These are phyloP conservation scores for Corymbia citriodora DNA, from an alignment of 441 rosid species.

Conservation along the genomic window DNA sequence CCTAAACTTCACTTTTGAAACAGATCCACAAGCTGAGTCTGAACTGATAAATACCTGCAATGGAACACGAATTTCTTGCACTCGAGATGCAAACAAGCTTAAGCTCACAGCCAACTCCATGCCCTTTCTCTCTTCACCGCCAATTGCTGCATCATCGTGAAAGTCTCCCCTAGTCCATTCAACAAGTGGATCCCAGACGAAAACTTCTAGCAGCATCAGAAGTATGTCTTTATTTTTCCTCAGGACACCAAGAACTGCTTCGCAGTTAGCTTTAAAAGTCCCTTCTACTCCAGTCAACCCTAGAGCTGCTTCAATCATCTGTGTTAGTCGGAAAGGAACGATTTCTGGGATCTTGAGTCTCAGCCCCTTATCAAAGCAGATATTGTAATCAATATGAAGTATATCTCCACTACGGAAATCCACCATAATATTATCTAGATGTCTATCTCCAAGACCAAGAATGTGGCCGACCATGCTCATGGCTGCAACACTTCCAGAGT, in stretches of 20 bases:
- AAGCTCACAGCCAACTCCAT: constrained; percentile 99
- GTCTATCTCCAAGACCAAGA: constrained; percentile 97
- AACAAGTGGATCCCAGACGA: constrained; percentile 98
- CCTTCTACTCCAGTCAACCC: constrained; percentile 98
- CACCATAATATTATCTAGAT: constrained; percentile 94
- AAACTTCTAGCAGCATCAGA: constrained; percentile 90
- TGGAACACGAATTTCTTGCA: constrained; percentile 97
- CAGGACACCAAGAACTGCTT: constrained; percentile 77
- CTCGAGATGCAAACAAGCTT: constrained; percentile 98
- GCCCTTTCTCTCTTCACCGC: constrained; percentile 98
- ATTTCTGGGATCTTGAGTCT: constrained; percentile 94
- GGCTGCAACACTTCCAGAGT: constrained; percentile 93
- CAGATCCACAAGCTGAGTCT: not conserved
- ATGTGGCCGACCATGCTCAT: constrained; percentile 99
- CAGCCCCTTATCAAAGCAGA: constrained; percentile 97
- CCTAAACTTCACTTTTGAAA: not conserved
- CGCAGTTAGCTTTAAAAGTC: constrained; percentile 82
- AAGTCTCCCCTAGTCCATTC: constrained; percentile 99
- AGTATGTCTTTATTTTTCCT: constrained; percentile 88
- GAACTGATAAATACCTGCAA: constrained; percentile 61
- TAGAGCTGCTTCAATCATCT: constrained; percentile 84
- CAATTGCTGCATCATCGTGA: constrained; percentile 98
- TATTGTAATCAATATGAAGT: constrained; percentile 96
- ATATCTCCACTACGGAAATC: constrained; percentile 97
- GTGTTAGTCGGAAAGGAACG: constrained; percentile 98